Evolutionary conservation across 768 basidiomycete genomes (phyloP), one percentile per base, ranked within the genome.

Genomic region (Lactifluus piperatus): DNA sequence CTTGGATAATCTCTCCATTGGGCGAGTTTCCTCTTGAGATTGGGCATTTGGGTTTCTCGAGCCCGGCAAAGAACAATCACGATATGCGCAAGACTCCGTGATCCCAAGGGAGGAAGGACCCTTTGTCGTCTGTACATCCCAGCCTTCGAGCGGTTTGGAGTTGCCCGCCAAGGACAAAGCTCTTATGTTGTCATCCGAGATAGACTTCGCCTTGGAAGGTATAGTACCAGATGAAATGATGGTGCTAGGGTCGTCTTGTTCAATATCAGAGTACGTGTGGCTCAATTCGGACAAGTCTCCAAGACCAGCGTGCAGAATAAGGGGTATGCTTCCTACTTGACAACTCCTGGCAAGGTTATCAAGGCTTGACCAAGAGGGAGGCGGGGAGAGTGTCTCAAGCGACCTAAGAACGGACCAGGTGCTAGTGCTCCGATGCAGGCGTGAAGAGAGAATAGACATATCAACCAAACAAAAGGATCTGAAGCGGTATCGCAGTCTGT

Each of bases 261-360:
- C 54, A 9, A 14, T 26, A 41, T 36, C 24, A 47, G 50, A 39
- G 20, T 24, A 39, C n/a, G 27, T 20, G 32, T 10, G 16, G 10
- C 36, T 46, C 43, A 27, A 56, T 27, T 56, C 24, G n/a, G 45
- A 46, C 8, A 51, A 6, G 39, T 49, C 47, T 39, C n/a, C 43
- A 5, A 53, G 29, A 13, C 55, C 62, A n/a, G 24, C n/a, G 34
- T 60, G 55, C 22, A 65, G 50, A 16, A 60, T 50, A 30, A 65
- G 3, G n/a, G 64, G 64, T 32, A 65, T 60, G n/a, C 53, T 64
- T 34, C 64, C 64, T 14, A 56, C 39, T 46, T 59, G 56, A 45
- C 49, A 37, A 7, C 52, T 26, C 44, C 54, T 36, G 32, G 58
- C n/a, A 27, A 57, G 44, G 18, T 53, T 34, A 48, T 54, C 52